Evolutionary conservation across 345 rosid genomes (phyloP), one percentile per base, ranked within the genome.

Genomic region (Gossypium anomalum): DNA sequence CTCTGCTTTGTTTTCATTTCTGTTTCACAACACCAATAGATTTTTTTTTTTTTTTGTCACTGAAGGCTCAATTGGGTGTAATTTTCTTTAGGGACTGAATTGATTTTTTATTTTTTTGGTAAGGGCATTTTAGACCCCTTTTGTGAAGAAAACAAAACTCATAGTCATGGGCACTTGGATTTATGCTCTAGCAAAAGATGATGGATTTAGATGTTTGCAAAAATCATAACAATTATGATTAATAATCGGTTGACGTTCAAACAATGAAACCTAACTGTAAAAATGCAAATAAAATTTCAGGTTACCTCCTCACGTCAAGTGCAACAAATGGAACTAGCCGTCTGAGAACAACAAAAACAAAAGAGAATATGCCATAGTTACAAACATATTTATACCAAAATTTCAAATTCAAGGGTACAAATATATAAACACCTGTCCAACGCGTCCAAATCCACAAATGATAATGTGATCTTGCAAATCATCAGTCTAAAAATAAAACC

Each of bases 311-410:
- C 73, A 94, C 94, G 67, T 94, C 97, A 73, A 94, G 97, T 53
- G 98, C 98, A 77, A 94, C 97, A 63, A 94, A 94, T 75, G 98
- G 98, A 81, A 94, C 92, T 63, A 94, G 85, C 56, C 97, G 85
- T 80, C 98, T 94, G 41, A 62, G 62, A 80, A 80, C 63, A 72
- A 48, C 80, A 78, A 61, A 66, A 51, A 45, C 53, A n/a, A 29
- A n/a, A 20, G 19, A 71, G 44, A 49, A 67, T 49, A 47, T 27
- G 23, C 49, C 64, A 49, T 57, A 7, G 34, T 75, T 48, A 77
- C 20, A 61, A 61, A 57, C 44, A 67, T 15, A 47, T 67, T 58
- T 27, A 74, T 62, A 41, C 38, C 69, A 74, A 56, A 62, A 55
- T 27, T 65, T 44, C 57, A 71, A 71, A 74, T 47, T 44, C 17